Conservation (phyloP, 805 yeast species). For the Starmerella scarabaei region DNA sequence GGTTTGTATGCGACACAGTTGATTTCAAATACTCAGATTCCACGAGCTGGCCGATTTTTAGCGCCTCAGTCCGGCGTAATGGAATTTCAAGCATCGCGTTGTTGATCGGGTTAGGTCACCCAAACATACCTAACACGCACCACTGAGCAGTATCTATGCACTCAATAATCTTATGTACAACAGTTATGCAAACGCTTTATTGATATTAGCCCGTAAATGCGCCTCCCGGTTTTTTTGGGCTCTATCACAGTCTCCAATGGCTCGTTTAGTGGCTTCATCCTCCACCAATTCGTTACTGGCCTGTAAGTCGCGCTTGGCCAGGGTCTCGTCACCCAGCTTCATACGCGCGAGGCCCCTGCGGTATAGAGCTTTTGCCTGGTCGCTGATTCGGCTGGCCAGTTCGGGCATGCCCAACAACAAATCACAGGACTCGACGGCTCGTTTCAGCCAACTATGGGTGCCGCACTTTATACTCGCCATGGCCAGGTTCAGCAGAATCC, state of each 20-base stretch:
- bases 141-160: too few relatives aligned
- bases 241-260: slow-evolving; percentile 1
- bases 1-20: not conserved
- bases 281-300: slow-evolving; percentile 34
- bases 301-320: slow-evolving; percentile 51
- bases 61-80: not conserved
- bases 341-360: slow-evolving; percentile 67
- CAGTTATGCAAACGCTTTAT: not conserved
- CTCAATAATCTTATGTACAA: too few relatives aligned
- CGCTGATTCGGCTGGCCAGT: slow-evolving; percentile 37
- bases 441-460: slow-evolving; percentile 33
- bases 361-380: slow-evolving; percentile 71
- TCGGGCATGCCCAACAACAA: slow-evolving; percentile 51
- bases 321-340: slow-evolving; percentile 50
- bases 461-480: slow-evolving; percentile 50
- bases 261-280: slow-evolving; percentile 12
- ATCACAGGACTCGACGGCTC: slow-evolving; percentile 45
- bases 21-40: not conserved
- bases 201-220: not conserved
- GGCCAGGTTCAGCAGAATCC: slow-evolving; percentile 60
- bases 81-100: not conserved
- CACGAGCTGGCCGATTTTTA: not conserved
- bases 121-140: too few relatives aligned
- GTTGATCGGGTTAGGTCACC: too few relatives aligned
- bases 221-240: not conserved